Base-by-base conservation (phyloP, 202 grass and related monocot genomes). In the Eragrostis tef region DNA sequence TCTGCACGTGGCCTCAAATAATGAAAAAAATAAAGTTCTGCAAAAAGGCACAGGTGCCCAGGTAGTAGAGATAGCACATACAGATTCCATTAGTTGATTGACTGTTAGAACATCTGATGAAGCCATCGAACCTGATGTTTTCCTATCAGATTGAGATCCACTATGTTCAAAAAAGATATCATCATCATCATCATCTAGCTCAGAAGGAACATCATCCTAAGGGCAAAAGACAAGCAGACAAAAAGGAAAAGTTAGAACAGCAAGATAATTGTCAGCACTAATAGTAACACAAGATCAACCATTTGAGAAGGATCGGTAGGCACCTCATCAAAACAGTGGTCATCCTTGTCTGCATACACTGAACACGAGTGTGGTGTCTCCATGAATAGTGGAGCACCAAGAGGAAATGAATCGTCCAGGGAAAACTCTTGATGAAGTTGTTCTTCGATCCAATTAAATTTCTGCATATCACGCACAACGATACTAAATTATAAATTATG, bases 41-140 rank as follows among this genome's bases (percentile, higher is more conserved):
- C 34, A 19, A 1, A 21, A 27, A 42, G n/a, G 74, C 58, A 58
- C 65, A 68, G 73, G 73, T 82, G 51, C 8, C 5, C 12, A 21
- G 26, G 15, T 79, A 22, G 39, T 39, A 81, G 19, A 82, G 49
- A 86, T 68, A 50, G 17, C 16, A 81, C 85, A 15, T 90, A 95
- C 96, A 69, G 90, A 98, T 90, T 98, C 87, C 48, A 98, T 88
- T 81, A 98, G 87, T 84, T 98, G 89, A 77, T 89, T 91, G 73
- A 98, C 96, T 24, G 79, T 98, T 65, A 98, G 78, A 77, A 98
- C 92, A 85, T 90, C 88, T 26, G 83, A 85, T 58, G 85, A 84
- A 74, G 85, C 85, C 75, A 88, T 87, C 45, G 92, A 95, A 69
- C 85, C 90, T 15, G 96, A 93, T 73, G 82, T 90, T 88, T 88